Evolutionary conservation across 2,329 filamentous ascomycete species (phyloP).

Genomic region (Colletotrichum sp.): DNA sequence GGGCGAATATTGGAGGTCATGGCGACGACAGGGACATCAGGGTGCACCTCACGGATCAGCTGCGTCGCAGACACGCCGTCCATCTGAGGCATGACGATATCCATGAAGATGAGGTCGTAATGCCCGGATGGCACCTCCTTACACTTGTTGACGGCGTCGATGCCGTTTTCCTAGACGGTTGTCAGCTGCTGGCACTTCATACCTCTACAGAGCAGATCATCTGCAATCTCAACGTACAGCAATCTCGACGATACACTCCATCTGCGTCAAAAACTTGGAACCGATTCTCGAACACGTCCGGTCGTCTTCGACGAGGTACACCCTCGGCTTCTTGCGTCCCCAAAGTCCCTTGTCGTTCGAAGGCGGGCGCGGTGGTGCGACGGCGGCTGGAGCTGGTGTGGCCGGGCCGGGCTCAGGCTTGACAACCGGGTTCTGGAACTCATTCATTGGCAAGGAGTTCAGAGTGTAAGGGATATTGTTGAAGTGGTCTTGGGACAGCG

Average conservation of each 20-base stretch:
- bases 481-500: constrained; percentile 92
- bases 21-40: constrained; percentile 86
- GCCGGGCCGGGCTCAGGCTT: constrained; percentile 19
- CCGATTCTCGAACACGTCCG: constrained; percentile 71
- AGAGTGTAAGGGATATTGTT: constrained; percentile 90
- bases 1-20: constrained; percentile 99
- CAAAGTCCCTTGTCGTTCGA: constrained; percentile 52
- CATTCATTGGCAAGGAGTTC: constrained; percentile 58
- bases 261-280: constrained; percentile 68
- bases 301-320: constrained; percentile 89
- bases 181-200: neutral
- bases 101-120: constrained; percentile 80
- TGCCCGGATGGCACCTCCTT: constrained; percentile 50
- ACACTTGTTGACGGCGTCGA: constrained; percentile 90
- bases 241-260: constrained; percentile 71
- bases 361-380: constrained; percentile 32
- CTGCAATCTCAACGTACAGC: constrained; percentile 57
- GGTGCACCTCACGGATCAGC: constrained; percentile 86
- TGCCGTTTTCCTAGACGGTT: constrained; percentile 65
- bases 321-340: constrained; percentile 72
- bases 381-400: constrained; percentile 18
- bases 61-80: constrained; percentile 95
- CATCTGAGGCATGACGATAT: constrained; percentile 96
- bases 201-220: neutral
- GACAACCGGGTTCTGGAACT: constrained; percentile 36